Conservation (phyloP, 805 yeast genomes). For the Candida piceae region DNA sequence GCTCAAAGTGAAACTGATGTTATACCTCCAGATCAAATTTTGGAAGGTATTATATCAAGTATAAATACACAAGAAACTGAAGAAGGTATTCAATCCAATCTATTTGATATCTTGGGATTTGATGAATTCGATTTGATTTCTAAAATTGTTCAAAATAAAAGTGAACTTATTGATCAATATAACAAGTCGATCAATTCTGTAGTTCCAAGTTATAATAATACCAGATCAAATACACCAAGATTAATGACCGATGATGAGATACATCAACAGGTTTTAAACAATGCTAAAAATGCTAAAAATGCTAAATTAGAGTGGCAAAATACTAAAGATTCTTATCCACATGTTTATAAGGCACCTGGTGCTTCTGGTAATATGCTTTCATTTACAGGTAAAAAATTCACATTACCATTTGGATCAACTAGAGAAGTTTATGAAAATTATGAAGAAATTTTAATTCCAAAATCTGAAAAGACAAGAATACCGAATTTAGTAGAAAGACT, state of each 20-base stretch:
- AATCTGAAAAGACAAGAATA: constrained; percentile 43
- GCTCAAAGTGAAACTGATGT: constrained; percentile 6
- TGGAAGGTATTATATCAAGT: constrained; percentile 28
- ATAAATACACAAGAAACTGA: constrained; percentile 38
- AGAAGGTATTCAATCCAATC: constrained; percentile 60
- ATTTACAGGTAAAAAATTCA: constrained; percentile 73
- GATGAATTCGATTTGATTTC: constrained; percentile 81
- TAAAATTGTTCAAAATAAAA: constrained; percentile 46
- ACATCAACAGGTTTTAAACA: constrained; percentile 45
- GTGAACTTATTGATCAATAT: constrained; percentile 23
- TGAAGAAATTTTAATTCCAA: constrained; percentile 84
- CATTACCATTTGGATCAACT: constrained; percentile 78
- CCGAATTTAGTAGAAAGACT: constrained; percentile 43
- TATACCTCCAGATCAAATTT: constrained; percentile 15
- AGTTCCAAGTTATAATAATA: neutral
- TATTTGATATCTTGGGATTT: constrained; percentile 80
- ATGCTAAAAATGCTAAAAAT: constrained; percentile 45
- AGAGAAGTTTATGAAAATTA: constrained; percentile 47
- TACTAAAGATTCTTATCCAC: constrained; percentile 63
- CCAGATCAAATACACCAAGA: constrained; percentile 8
- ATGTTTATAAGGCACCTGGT: constrained; percentile 69
- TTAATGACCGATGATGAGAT: constrained; percentile 53
- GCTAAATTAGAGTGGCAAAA: constrained; percentile 42
- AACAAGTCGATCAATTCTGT: constrained; percentile 2
- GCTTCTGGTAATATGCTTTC: constrained; percentile 68